These are phyloP conservation scores for Podaxis rugospora DNA, from an alignment of 768 basidiomycete genomes.

Conservation along the genomic window DNA sequence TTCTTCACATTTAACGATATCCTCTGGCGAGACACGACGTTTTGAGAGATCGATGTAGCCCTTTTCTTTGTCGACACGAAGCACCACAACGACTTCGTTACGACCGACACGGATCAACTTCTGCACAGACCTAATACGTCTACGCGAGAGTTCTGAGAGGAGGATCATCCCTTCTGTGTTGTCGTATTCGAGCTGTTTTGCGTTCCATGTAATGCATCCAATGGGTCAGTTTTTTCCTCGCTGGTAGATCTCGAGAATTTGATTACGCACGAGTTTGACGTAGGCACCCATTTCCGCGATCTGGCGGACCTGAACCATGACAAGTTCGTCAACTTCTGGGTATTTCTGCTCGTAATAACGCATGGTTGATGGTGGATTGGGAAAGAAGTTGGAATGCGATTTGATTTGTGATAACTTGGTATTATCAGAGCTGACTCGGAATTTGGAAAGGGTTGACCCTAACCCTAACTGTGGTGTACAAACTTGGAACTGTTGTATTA, in stretches of 20 bases:
- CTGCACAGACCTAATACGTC: constrained; percentile 96
- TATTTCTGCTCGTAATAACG: constrained; percentile 92
- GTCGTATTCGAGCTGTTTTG: constrained; percentile 90
- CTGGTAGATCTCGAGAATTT: background rate
- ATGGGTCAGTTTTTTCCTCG: background rate
- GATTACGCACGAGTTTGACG: constrained; percentile 80
- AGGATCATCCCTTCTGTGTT: constrained; percentile 99
- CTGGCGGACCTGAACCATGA: constrained; percentile 99
- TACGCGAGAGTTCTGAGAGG: constrained; percentile 93
- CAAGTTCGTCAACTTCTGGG: constrained; percentile 95
- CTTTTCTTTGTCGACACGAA: constrained; percentile 98
- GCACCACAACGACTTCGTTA: constrained; percentile 97
- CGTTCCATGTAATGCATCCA: background rate
- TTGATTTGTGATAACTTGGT: constrained; percentile 1
- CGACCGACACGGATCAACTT: constrained; percentile 96
- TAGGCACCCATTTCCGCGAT: constrained; percentile 99
- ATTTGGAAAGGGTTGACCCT: background rate
- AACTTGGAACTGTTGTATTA: background rate
- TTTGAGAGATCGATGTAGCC: constrained; percentile 99
- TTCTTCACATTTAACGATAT: constrained; percentile 98
- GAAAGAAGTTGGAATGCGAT: background rate
- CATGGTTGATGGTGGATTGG: constrained; percentile 40
- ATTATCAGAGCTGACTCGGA: background rate
- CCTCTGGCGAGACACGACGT: constrained; percentile 95
- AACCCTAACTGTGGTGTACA: background rate